These are phyloP conservation scores for Rheum nobile DNA, from an alignment of 148 eudicot genomes.

Conservation along the genomic window DNA sequence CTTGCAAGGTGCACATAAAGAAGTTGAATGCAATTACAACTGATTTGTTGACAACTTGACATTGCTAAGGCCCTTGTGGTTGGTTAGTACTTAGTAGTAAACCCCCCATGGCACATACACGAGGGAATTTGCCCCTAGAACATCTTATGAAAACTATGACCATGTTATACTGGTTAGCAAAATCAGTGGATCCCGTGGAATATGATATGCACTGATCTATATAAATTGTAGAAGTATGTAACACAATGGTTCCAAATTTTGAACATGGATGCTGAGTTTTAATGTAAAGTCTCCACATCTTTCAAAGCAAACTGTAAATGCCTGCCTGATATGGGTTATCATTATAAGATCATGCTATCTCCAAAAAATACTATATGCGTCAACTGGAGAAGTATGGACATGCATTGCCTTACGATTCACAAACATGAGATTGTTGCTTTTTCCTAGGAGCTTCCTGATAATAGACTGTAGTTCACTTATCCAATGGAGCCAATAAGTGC, in stretches of 20 bases:
- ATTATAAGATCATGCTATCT: no score
- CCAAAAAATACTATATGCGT: not conserved
- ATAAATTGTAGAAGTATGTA: not conserved
- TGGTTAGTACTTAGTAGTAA: not conserved
- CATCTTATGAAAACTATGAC: not conserved
- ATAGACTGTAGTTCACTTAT: not conserved
- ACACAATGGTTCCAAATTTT: not conserved
- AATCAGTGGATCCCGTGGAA: not conserved
- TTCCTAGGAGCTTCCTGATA: not conserved
- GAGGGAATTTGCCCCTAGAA: not conserved
- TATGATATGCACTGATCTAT: not conserved
- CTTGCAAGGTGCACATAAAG: no score
- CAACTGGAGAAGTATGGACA: not conserved
- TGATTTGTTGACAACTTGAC: no score
- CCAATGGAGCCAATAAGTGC: not conserved
- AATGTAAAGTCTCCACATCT: not conserved
- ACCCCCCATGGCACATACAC: not conserved
- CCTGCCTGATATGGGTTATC: no score
- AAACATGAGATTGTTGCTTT: not conserved
- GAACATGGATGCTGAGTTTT: not conserved
- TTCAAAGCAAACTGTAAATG: no score
- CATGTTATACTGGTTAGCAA: not conserved
- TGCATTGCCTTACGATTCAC: not conserved
- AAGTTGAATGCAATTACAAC: no score
- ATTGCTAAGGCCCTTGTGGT: no score